Percentiles rank a stretch among this genome's conserved stretches.
These are phyloP conservation scores for Lepidium aucheri DNA, from an alignment of 345 rosid genomes.

Conservation along the genomic window DNA sequence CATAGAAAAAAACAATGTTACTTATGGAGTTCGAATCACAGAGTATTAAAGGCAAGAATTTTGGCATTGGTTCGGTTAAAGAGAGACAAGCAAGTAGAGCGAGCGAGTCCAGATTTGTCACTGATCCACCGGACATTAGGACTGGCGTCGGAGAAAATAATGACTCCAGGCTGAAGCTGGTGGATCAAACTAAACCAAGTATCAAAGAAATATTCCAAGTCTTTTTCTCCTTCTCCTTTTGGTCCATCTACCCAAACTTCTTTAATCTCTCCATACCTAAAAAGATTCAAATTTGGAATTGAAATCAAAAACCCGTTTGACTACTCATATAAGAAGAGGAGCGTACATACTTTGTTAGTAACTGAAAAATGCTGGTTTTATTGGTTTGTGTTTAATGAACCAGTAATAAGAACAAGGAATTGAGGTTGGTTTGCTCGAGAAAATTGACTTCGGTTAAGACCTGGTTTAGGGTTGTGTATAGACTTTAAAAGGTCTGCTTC, in stretches of 20 bases:
- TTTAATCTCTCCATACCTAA: slow-evolving; percentile 77
- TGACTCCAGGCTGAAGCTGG: slow-evolving; percentile 70
- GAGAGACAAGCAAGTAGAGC: slow-evolving; percentile 77
- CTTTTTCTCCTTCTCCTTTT: slow-evolving; percentile 65
- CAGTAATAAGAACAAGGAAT: too few relatives aligned
- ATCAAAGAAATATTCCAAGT: slow-evolving; percentile 71
- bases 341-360: slow-evolving; percentile 61
- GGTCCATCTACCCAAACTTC: slow-evolving; percentile 87
- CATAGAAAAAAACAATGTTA: too few relatives aligned
- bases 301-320: background rate
- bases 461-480: too few relatives aligned
- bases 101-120: slow-evolving; percentile 66
- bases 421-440: too few relatives aligned
- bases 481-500: too few relatives aligned
- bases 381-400: too few relatives aligned
- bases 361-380: too few relatives aligned
- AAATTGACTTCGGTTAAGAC: too few relatives aligned
- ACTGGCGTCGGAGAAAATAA: slow-evolving; percentile 80
- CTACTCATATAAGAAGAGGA: background rate
- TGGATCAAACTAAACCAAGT: slow-evolving; percentile 72
- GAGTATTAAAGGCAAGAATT: slow-evolving; percentile 52
- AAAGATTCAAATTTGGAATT: background rate
- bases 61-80: slow-evolving; percentile 51
- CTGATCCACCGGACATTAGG: slow-evolving; percentile 81
- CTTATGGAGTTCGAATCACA: slow-evolving; percentile 31